phyloP scores from a whole-genome alignment of 495 filamentous ascomycete genomes.

The Tuber umbilicatum region DNA sequence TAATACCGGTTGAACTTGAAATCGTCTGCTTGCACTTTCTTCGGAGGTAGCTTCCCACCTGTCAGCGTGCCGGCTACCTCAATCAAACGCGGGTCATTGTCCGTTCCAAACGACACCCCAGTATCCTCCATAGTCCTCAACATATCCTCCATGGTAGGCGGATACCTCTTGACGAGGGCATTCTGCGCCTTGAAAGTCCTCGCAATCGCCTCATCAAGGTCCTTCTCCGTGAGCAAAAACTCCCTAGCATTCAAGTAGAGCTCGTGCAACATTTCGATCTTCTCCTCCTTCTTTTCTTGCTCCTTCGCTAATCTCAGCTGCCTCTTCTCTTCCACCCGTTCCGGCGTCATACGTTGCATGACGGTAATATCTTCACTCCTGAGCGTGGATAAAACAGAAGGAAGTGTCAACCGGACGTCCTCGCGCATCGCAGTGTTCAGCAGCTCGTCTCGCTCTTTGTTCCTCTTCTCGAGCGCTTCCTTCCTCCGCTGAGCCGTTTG shows the following conservation, averaged over 20 bases:
- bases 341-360: slow-evolving; percentile 40
- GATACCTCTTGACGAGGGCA: slow-evolving; percentile 46
- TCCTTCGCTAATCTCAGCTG: slow-evolving; percentile 44
- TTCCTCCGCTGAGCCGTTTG: slow-evolving; percentile 2
- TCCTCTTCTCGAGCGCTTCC: slow-evolving; percentile 18
- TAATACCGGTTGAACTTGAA: background rate
- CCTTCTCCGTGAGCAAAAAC: slow-evolving; percentile 59
- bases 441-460: slow-evolving; percentile 46
- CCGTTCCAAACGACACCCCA: slow-evolving; percentile 33
- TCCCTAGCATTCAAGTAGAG: slow-evolving; percentile 59
- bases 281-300: slow-evolving; percentile 44
- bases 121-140: slow-evolving; percentile 40
- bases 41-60: slow-evolving; percentile 54
- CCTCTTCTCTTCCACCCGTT: slow-evolving; percentile 43
- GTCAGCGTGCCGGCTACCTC: slow-evolving; percentile 59
- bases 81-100: slow-evolving; percentile 52
- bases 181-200: slow-evolving; percentile 55
- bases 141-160: slow-evolving; percentile 50
- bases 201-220: slow-evolving; percentile 58
- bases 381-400: slow-evolving; percentile 46
- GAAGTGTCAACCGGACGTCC: slow-evolving; percentile 58
- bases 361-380: slow-evolving; percentile 43
- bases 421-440: slow-evolving; percentile 51
- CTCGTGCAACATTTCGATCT: slow-evolving; percentile 51
- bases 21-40: slow-evolving; percentile 8